Evolutionary conservation across 805 yeast genomes (phyloP), one percentile per base, ranked within the genome.

Genomic region (Pichia ethanolica): DNA sequence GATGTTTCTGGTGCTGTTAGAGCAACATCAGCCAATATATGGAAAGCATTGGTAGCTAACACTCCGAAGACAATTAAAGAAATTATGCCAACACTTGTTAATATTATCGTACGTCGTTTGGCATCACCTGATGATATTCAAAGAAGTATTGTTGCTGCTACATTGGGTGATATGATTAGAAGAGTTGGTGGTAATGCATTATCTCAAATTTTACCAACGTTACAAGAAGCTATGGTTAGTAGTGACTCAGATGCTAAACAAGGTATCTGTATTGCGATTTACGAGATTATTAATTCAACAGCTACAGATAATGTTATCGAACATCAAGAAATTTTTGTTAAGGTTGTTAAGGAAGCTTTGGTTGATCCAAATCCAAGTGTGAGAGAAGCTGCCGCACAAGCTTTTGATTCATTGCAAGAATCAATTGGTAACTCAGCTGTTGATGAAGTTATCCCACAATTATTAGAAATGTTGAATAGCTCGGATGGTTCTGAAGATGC

Each of bases 1-100:
- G 99, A 93, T 71, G 79, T 82, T 38, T 79, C 93, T 37, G 88
- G 88, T 57, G 75, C 82, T 56, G 99, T 93, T 30, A 82, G 99
- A 59, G 81, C 81, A 56, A 86, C 95, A 28, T 83, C 98, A 11
- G 80, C 88, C 52, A 97, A 93, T 59, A 89, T 93, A 43, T 93
- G 99, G 99, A 90, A 90, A 70, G 89, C 96, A 0, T 73, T 93
- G 62, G 97, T 93, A 46, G 86, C 96, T 44, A 93, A 93, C 65
- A 93, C 99, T 26, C 98, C 99, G 40, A 82, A 86, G 62, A 87
- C 96, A 4, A 85, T 93, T 43, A 91, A 87, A 71, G 97, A 90
- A 65, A 89, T 93, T 53, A 68, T 93, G 54, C 95, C 97, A 33
- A 74, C 89, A 5, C 78, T 93, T 55, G 86, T 93, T 5, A 77